Base-by-base conservation (phyloP, 2,329 filamentous ascomycete genomes). In the Aspergillus glaucus region DNA sequence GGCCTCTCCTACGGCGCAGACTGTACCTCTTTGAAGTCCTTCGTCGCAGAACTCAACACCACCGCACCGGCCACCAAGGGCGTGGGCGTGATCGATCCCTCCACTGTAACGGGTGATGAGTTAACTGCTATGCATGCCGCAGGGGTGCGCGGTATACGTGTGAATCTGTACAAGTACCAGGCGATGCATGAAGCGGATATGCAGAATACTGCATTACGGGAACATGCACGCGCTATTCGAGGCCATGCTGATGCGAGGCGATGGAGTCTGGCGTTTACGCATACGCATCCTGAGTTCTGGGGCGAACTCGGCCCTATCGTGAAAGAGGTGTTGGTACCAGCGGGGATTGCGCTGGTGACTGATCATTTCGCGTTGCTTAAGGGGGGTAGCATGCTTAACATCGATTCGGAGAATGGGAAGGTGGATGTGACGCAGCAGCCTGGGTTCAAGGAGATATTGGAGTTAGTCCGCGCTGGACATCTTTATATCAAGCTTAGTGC, bases 361-460 rank as follows among this genome's bases (percentile, higher is more conserved):
- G 68, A 71, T 41, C 69, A 71, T 45, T 68, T 70, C 45, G 67
- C 60, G 0, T 53, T 71, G 12, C 46, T 71, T 0, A 70, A 71
- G 44, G 65, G 55, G 2, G 43, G 53, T 0, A 69, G 65, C 36
- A 68, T 70, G 59, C 53, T 68, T 3, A 45, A 60, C 0, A 44
- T 37, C 4, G 49, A 61, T 10, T 56, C 52, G 24, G 46, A 44
- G 2, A 40, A 52, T 2, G 34, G 15, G 26, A 28, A 28, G 26
- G 26, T 28, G 8, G 57, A 67, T 37, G 49, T 63, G 2, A 58
- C 57, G 0, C 48, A 47, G 2, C 67, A 70, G 41, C 58, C 60
- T 2, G 64, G 64, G 1, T 64, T 66, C 43, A 36, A 46, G 7
- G 61, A 59, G 3, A 57, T 68, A n/a, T 44, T 68, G 36, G 55